Evolutionary conservation across 2,329 filamentous ascomycete genomes (phyloP), one percentile per base, ranked within the genome.

Genomic region (Cytospora schulzeri): DNA sequence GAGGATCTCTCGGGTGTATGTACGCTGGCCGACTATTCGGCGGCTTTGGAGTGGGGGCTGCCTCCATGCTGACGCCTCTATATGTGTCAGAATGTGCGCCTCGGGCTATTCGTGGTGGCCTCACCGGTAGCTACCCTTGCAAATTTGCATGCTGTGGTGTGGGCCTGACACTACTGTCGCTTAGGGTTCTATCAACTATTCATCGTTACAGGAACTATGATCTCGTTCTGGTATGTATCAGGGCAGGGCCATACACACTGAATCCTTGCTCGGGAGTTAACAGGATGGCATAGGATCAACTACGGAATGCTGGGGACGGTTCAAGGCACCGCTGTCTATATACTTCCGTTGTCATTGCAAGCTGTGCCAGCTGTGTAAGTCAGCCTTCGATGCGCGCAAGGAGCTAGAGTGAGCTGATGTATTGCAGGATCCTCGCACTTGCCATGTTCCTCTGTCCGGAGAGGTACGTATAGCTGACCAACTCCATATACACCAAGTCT

Each of bases 321-420:
- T 50, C 66, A 71, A 12, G 74, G 84, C 31, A 76, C 80, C 3
- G 78, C 82, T 7, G 78, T 81, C 53, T 90, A 83, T 71, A 79
- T 88, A 45, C 79, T 91, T 1, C 88, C 89, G 0, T 78, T 91
- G 4, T 81, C 84, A 12, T 80, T 90, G 65, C 89, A 91, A 73
- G 82, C 80, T 60, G 77, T 91, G 4, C 88, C 89, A 0, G 88
- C 88, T 1, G 68, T 89, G 63, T 80, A 70, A 68, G 76, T 62
- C 8, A 24, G 4, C 5, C 19, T 17, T 15, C 28, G 17, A 41
- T 26, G 17, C 11, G 15, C 19, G n/a, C 22, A 22, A 4, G 15
- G 6, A 2, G 11, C 9, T 24, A 26, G 66, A 67, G 31, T 69
- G 35, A 48, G 45, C 3, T 57, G 24, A 41, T 15, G 26, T 26